Evolutionary conservation across 495 filamentous ascomycete genomes (phyloP).

Genomic region (Daldinia loculata): DNA sequence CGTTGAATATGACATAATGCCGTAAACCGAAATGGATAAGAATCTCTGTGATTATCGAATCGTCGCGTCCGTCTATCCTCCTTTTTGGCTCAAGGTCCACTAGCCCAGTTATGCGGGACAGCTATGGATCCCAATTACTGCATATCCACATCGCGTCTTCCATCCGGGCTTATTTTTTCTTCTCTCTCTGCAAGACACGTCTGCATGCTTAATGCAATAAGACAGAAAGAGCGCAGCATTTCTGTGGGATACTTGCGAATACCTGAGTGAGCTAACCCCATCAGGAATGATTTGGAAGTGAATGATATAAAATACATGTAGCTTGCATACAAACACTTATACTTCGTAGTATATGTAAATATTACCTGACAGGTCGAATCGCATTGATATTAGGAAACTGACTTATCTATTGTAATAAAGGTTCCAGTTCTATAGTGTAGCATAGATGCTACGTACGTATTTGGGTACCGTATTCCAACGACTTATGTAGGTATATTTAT

Average conservation of each 20-base stretch:
- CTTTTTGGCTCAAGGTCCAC: constrained; percentile 1
- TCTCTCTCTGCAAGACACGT: constrained; percentile 12
- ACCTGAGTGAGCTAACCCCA: not conserved
- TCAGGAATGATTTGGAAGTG: not conserved
- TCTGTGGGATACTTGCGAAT: not conserved
- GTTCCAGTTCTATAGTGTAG: not conserved
- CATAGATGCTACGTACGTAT: not conserved
- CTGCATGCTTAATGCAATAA: constrained; percentile 10
- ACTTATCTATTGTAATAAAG: not conserved
- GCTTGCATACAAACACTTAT: too few relatives aligned
- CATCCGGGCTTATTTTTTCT: not conserved
- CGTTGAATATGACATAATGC: constrained; percentile 6
- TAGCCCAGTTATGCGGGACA: constrained; percentile 7
- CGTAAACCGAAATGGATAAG: not conserved
- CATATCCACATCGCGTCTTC: not conserved
- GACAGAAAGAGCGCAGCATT: not conserved
- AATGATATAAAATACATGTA: too few relatives aligned
- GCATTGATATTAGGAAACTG: constrained; percentile 6
- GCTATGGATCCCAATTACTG: not conserved
- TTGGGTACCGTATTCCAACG: not conserved
- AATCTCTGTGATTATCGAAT: not conserved
- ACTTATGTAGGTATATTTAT: constrained; percentile 15
- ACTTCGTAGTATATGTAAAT: too few relatives aligned
- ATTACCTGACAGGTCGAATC: constrained; percentile 13
- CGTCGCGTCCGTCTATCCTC: not conserved